Base-by-base conservation (phyloP, 768 basidiomycete genomes). In the Cubamyces lactineus region DNA sequence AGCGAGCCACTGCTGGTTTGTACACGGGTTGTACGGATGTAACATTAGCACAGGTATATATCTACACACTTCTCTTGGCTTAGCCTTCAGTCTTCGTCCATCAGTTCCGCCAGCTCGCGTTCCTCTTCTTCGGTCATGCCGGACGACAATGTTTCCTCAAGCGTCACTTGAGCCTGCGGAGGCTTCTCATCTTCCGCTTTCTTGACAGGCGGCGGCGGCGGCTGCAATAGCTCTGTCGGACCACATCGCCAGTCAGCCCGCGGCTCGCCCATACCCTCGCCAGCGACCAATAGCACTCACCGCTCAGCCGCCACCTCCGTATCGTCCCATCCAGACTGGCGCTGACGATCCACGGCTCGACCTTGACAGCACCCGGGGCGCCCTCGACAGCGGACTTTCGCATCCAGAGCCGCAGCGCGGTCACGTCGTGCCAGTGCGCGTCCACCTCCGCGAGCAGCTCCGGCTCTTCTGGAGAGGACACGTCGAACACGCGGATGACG, bases 351-450 rank as follows among this genome's bases (percentile, higher is more conserved):
- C 91, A 95, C 19, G 88, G 85, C 67, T 93, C 91, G 13, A 84
- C 67, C 62, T 75, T 79, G 11, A 83, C 46, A 64, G 77, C 78
- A n/a, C 77, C 80, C 55, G 70, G 74, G 8, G 79, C 79, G 63
- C 81, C 82, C 24, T 76, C 76, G 9, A 78, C 79, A 28, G 74
- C 71, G 7, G 76, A 77, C 56, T 72, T 77, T 34, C 86, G 81
- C 66, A 82, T 75, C 94, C 94, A 97, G 12, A 88, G 76, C 28
- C 82, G 81, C 53, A 98, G 75, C 5, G 83, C 85, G 4, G 85
- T 90, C 16, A 98, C 87, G 67, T 97, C 93, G 66, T 93, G 93
- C 85, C 89, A 93, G 70, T 98, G 96, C 6, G 85, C 95, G 66
- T 97, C 92, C 12, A 92, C 75, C 67, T 86, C 85, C 26, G 81